Conservation (phyloP, 2,329 filamentous ascomycete genomes). For the Rutstroemia sp. region DNA sequence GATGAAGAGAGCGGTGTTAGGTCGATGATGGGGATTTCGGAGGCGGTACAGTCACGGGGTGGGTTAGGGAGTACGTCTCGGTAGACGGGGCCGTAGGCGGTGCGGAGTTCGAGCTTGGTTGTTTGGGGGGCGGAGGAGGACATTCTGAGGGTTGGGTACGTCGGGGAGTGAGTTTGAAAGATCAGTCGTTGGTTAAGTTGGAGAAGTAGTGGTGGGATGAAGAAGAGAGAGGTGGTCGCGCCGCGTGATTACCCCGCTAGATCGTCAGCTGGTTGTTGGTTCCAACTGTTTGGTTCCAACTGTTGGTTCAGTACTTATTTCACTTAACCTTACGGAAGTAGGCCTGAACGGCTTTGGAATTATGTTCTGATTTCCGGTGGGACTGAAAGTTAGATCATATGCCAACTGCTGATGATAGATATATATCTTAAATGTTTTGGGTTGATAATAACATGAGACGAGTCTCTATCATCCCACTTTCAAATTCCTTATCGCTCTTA, state of each 20-base stretch:
- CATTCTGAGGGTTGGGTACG: background rate
- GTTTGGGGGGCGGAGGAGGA: constrained; percentile 17
- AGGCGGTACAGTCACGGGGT: constrained; percentile 33
- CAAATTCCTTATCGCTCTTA: background rate
- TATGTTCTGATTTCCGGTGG: no score
- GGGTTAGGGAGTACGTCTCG: constrained; percentile 36
- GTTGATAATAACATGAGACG: background rate
- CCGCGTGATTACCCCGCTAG: no score
- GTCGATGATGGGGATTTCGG: constrained; percentile 41
- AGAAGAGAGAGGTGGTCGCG: no score
- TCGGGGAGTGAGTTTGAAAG: background rate
- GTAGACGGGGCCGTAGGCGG: constrained; percentile 37
- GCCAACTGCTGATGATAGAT: no score
- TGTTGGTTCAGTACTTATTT: no score
- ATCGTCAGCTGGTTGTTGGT: no score
- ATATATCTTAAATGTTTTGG: no score
- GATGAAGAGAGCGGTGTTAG: constrained; percentile 32
- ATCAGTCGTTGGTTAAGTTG: background rate
- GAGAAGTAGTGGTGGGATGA: background rate
- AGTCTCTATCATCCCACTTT: background rate
- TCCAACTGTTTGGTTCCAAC: no score
- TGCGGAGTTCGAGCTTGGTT: constrained; percentile 38
- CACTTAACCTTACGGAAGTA: no score
- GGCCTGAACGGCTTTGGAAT: no score
- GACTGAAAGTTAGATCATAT: no score